Evolutionary conservation across 139 green algal genomes (phyloP).

Genomic region (Marvania coccoides): DNA sequence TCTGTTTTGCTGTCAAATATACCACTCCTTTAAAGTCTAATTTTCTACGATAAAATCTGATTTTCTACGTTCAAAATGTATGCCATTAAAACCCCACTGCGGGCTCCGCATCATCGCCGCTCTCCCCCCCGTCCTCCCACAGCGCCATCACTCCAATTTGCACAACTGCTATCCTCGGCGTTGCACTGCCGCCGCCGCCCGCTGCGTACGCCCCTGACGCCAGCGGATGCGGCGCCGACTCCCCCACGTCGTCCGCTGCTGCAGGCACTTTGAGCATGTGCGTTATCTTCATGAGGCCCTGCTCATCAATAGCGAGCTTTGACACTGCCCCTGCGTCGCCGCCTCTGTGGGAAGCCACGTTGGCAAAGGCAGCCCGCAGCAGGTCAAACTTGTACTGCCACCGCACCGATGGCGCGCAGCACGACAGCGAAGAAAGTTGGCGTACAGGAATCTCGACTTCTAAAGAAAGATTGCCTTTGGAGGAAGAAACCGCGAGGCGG

Average conservation of each 20-base stretch:
- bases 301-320: constrained; percentile 11
- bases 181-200: background rate
- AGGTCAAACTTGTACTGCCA: constrained; percentile 18
- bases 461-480: constrained; percentile 2
- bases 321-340: background rate
- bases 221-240: background rate
- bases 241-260: background rate
- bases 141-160: constrained; percentile 14
- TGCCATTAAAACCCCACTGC: no score
- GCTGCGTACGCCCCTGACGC: background rate
- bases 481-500: background rate
- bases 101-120: no score
- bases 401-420: background rate
- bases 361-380: constrained; percentile 14
- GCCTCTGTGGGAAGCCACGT: background rate
- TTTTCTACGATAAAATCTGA: no score
- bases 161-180: no score
- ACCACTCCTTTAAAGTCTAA: no score
- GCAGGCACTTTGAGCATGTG: constrained; percentile 23
- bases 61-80: no score
- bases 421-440: background rate
- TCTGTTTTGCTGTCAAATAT: no score
- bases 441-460: background rate
- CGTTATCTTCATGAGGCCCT: constrained; percentile 17
- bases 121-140: background rate